Base-by-base conservation (phyloP, 1,139 yeast genomes). In the Taphrina wiesneri region DNA sequence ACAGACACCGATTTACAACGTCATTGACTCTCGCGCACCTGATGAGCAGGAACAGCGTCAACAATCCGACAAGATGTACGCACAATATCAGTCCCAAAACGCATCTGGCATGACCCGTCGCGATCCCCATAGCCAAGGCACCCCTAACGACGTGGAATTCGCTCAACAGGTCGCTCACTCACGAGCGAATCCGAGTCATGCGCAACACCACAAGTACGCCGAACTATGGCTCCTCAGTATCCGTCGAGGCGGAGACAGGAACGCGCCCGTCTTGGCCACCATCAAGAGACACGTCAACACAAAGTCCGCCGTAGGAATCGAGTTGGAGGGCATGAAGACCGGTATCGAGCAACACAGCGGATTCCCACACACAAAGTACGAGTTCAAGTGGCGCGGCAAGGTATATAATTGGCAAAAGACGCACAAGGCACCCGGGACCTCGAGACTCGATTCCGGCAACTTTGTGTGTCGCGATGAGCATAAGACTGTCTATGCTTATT, bases 1-100 rank as follows among this genome's bases (percentile, higher is more conserved):
- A 39, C 36, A 39, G 59, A 54, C 59, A 23, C 59, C 59, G 32
- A 54, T 54, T 4, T 54, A 54, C 47, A 54, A 54, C 39, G 59
- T 54, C 21, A 54, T 54, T 17, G 59, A 54, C 25, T 54, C 59
- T 9, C 59, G 59, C 36, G 59, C 59, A 7, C 59, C 59, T 5
- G 59, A 54, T 26, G 59, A 54, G 25, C 36, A 36, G 34, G 59
- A 54, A 39, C 59, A 54, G 49, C 36, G 47, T 4, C 56, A 34
- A n/a, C 56, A 34, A 32, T 52, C 56, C 17, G 36, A 52, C 19
- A 11, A 30, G 26, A 36, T 39, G 46, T 23, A 54, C 30, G 30
- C 30, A 15, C 30, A 54, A n/a, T 36, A 17, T 23, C 32, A 36
- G 23, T 11, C 13, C 36, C 43, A 19, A 32, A 15, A 28, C 34